Percentiles rank a stretch among this genome's conserved stretches.
phyloP scores from a whole-genome alignment of 768 basidiomycete species.

The Xerocomellus chrysenteron region DNA sequence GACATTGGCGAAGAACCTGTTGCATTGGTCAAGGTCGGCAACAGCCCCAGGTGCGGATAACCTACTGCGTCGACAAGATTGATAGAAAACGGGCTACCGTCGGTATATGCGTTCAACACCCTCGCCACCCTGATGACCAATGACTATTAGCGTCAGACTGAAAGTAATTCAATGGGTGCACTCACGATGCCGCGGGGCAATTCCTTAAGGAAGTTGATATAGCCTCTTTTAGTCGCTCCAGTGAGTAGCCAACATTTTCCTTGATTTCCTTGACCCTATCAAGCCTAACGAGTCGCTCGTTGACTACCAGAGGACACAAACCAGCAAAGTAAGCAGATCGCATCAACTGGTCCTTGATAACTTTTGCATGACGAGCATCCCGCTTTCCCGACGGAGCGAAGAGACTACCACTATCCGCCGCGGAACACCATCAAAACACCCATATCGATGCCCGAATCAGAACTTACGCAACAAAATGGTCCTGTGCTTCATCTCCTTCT shows the following conservation, averaged over 20 bases:
- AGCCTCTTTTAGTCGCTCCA: constrained; percentile 23
- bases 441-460: not conserved
- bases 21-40: not conserved
- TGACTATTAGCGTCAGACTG: not conserved
- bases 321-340: constrained; percentile 22
- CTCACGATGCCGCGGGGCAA: constrained; percentile 25
- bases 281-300: constrained; percentile 25
- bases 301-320: not conserved
- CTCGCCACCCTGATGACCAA: constrained; percentile 35
- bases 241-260: constrained; percentile 26
- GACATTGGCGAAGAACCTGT: constrained; percentile 56
- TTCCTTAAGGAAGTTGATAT: constrained; percentile 17
- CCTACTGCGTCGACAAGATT: constrained; percentile 58
- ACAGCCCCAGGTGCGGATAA: not conserved
- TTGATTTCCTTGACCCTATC: constrained; percentile 27
- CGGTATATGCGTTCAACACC: constrained; percentile 51
- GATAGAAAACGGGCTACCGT: constrained; percentile 53
- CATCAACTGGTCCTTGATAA: constrained; percentile 29
- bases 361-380: constrained; percentile 28
- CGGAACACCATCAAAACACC: not conserved
- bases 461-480: constrained; percentile 37
- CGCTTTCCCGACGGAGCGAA: constrained; percentile 26
- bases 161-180: not conserved
- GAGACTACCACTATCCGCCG: constrained; percentile 34
- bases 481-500: constrained; percentile 14